phyloP scores from a whole-genome alignment of 192 early-diverging fungal species.

The Thamnidium elegans region DNA sequence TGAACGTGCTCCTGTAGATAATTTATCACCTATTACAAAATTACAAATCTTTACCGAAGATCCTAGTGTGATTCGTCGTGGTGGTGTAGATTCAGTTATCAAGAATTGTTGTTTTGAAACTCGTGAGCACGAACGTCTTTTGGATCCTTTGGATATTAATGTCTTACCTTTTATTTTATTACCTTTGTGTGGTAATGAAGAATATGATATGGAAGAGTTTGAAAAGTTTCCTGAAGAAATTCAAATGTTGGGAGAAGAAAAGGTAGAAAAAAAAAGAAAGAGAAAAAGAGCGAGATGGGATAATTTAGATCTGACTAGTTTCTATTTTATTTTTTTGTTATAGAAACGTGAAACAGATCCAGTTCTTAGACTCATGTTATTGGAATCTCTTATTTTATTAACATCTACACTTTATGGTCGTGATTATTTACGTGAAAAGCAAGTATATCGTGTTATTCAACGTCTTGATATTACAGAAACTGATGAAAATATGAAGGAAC shows the following conservation, averaged over 20 bases:
- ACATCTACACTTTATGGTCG: slow-evolving; percentile 74
- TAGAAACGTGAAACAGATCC: slow-evolving; percentile 77
- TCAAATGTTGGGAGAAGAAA: slow-evolving; percentile 77
- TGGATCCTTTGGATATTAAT: slow-evolving; percentile 72
- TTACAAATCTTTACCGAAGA: slow-evolving; percentile 86
- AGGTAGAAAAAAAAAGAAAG: slow-evolving; percentile 36
- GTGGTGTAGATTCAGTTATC: slow-evolving; percentile 80
- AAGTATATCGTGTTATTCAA: slow-evolving; percentile 84
- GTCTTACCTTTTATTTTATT: slow-evolving; percentile 85
- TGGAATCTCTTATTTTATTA: slow-evolving; percentile 81
- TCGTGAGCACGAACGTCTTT: slow-evolving; percentile 60
- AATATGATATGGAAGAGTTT: slow-evolving; percentile 92
- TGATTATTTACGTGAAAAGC: slow-evolving; percentile 72
- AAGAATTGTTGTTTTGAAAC: slow-evolving; percentile 88
- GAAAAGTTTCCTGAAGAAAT: slow-evolving; percentile 92
- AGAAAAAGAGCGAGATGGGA: background rate
- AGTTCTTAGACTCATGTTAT: slow-evolving; percentile 64
- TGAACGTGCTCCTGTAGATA: slow-evolving; percentile 58
- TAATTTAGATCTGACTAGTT: background rate
- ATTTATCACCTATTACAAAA: slow-evolving; percentile 74
- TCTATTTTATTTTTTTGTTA: background rate
- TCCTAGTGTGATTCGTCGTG: slow-evolving; percentile 79
- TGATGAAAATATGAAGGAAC: slow-evolving; percentile 66
- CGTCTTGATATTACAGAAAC: slow-evolving; percentile 76
- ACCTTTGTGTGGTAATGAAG: slow-evolving; percentile 89